Conservation (phyloP, 2,329 filamentous ascomycete species). For the Xylaria sp. region DNA sequence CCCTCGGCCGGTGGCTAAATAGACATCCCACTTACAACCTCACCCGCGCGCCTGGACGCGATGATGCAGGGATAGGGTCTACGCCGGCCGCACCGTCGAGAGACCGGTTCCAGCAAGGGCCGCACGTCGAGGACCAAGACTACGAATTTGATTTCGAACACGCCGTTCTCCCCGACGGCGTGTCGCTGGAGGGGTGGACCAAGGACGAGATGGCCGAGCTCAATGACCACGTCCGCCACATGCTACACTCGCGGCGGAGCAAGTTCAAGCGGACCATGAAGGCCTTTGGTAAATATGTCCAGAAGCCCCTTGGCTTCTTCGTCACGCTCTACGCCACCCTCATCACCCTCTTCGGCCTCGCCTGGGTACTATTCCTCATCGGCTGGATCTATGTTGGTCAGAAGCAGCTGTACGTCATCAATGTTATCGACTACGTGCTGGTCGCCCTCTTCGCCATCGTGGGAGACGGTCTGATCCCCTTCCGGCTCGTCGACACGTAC, state of each 20-base stretch:
- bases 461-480: slow-evolving; percentile 77
- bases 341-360: slow-evolving; percentile 85
- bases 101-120: slow-evolving; percentile 39
- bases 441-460: slow-evolving; percentile 77
- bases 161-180: slow-evolving; percentile 81
- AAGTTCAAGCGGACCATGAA: slow-evolving; percentile 82
- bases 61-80: neutral
- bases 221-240: slow-evolving; percentile 87
- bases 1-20: slow-evolving; percentile 80
- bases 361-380: slow-evolving; percentile 92
- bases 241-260: slow-evolving; percentile 83
- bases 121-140: slow-evolving; percentile 58
- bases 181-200: slow-evolving; percentile 77
- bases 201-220: slow-evolving; percentile 78
- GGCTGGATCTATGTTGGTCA: slow-evolving; percentile 87
- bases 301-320: slow-evolving; percentile 80
- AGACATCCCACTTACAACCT: slow-evolving; percentile 82
- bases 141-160: slow-evolving; percentile 69
- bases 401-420: slow-evolving; percentile 74
- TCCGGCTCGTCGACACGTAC: slow-evolving; percentile 83
- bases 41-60: slow-evolving; percentile 56
- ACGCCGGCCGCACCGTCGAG: slow-evolving; percentile 10
- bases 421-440: slow-evolving; percentile 76
- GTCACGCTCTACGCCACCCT: slow-evolving; percentile 85
- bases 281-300: slow-evolving; percentile 83